Evolutionary conservation across 2,329 filamentous ascomycete genomes (phyloP), one percentile per base, ranked within the genome.

Genomic region (Trichocomaceae sp.): DNA sequence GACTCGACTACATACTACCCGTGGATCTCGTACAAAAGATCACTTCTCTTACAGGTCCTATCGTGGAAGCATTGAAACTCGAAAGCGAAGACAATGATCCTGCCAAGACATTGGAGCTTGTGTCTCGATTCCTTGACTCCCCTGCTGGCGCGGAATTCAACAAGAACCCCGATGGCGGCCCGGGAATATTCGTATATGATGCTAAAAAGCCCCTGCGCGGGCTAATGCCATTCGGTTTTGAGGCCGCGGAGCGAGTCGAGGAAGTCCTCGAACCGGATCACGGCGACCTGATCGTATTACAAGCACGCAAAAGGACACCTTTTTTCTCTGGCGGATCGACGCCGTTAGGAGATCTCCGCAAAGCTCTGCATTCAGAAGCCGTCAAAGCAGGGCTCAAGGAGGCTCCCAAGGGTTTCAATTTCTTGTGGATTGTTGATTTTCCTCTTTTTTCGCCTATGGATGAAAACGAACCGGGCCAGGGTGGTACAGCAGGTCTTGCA

Each of bases 351-450:
- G 84, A 85, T 50, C 72, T 95, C 5, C 84, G 91, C 33, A 82
- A 79, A 3, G 80, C 84, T 0, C 71, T 95, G 0, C 85, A 90
- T 74, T 82, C 83, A 56, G 75, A 79, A 8, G 86, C 88, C 2
- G 80, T 91, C 0, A 78, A 82, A n/a, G 71, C 80, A 23, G 79
- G 76, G 0, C 74, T 87, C 31, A 74, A 89, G 19, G 63, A 72
- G 0, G 68, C 73, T 0, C 77, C 66, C 0, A 65, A 68, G 12
- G 77, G 77, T 55, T 90, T 82, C 73, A 77, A 77, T 57, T 92
- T 91, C 70, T 79, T 87, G 54, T 99, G 93, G 93, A 81, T 99
- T 12, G 86, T 81, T 0, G 84, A 92, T 57, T 99, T 99, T 67
- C 93, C 93, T 12, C 83, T 99, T 63, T 99, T 99, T 74, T 90